phyloP scores from a whole-genome alignment of 2,329 filamentous ascomycete species.

The Knufia fluminis region DNA sequence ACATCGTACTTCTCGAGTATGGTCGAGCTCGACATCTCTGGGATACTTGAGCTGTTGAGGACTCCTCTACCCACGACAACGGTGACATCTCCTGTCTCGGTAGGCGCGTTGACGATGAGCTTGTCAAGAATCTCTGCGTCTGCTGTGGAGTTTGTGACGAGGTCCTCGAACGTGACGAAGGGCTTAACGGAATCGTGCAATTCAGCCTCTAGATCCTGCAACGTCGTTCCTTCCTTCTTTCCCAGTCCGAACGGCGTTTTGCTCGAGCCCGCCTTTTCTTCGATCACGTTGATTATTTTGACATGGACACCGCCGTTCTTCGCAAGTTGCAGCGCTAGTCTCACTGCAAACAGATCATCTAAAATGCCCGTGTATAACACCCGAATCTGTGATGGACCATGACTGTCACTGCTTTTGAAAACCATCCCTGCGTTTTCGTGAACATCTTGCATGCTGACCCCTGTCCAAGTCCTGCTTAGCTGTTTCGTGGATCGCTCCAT shows the following conservation, averaged over 20 bases:
- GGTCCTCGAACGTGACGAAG: conserved; percentile 1
- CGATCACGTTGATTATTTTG: conserved; percentile 13
- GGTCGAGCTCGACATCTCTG: neutral
- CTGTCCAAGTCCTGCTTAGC: conserved; percentile 44
- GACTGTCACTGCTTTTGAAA: conserved; percentile 29
- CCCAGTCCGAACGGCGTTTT: neutral
- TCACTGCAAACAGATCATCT: conserved; percentile 72
- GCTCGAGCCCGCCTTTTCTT: neutral
- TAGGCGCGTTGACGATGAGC: neutral
- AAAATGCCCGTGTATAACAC: conserved; percentile 75
- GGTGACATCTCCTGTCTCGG: conserved; percentile 6
- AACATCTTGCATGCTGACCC: conserved; percentile 42
- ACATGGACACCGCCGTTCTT: conserved; percentile 58
- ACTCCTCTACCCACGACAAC: conserved; percentile 1
- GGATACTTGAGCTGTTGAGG: neutral
- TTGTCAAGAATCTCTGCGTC: conserved; percentile 1
- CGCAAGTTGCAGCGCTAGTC: conserved; percentile 74
- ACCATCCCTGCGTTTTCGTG: conserved; percentile 13
- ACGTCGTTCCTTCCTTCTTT: neutral
- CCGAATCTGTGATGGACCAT: conserved; percentile 57
- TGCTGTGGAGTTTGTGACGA: neutral
- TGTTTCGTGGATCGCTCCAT: conserved; percentile 27
- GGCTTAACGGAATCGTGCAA: neutral
- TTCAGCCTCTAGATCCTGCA: neutral
- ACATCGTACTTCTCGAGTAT: conserved; percentile 1